Conservation (phyloP, 768 basidiomycete genomes). For the Boletus rubroflammeus region DNA sequence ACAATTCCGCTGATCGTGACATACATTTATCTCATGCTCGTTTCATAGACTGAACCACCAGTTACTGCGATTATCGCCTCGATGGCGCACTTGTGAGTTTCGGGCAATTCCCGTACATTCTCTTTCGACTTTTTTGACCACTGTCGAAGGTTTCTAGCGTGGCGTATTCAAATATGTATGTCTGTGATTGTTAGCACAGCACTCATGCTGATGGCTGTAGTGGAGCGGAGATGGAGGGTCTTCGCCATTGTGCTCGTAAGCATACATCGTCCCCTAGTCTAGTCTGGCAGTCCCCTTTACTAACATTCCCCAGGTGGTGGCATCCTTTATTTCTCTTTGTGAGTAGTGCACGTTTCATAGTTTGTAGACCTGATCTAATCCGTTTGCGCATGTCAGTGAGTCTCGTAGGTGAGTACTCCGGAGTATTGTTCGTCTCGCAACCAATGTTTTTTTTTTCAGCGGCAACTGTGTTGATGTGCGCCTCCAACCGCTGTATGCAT, state of each 20-base stretch:
- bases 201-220: background rate
- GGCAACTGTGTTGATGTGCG: background rate
- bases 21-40: background rate
- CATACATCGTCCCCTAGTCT: background rate
- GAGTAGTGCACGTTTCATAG: background rate
- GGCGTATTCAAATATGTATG: constrained; percentile 3
- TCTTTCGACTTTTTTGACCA: background rate
- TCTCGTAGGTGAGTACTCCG: background rate
- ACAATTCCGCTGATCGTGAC: background rate
- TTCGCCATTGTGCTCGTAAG: background rate
- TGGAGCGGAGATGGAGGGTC: background rate
- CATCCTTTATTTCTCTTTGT: background rate
- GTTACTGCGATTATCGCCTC: background rate
- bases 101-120: background rate
- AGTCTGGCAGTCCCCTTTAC: background rate
- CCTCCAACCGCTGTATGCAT: background rate
- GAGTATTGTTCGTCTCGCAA: background rate
- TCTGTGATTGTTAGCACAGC: background rate
- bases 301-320: background rate
- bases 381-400: background rate
- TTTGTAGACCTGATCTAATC: background rate
- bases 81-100: constrained; percentile 1
- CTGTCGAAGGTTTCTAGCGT: background rate
- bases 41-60: background rate
- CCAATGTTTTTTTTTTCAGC: background rate